A percentile compares a stretch with the other conserved stretches of the same genome.
phyloP scores from a whole-genome alignment of 2,329 filamentous ascomycete species.

The Macrophomina tecta region DNA sequence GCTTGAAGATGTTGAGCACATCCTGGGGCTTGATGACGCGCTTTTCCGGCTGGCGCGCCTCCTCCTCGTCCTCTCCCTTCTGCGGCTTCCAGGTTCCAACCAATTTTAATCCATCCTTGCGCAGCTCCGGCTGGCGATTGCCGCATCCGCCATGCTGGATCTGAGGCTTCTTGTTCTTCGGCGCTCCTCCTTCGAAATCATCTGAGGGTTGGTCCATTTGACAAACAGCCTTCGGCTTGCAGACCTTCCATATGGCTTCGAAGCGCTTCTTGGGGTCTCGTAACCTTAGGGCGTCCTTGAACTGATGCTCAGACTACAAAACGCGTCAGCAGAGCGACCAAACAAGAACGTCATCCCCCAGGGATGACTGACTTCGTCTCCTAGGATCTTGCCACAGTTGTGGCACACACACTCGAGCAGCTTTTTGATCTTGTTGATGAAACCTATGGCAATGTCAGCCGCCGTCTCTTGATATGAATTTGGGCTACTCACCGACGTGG shows the following conservation, averaged over 20 bases:
- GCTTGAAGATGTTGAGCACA: conserved; percentile 84
- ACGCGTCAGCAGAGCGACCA: conserved; percentile 65
- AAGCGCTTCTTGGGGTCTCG: conserved; percentile 96
- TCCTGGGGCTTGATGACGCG: conserved; percentile 81
- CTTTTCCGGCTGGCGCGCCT: conserved; percentile 69
- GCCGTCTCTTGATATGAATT: not conserved
- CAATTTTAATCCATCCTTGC: conserved; percentile 84
- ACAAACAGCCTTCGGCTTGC: conserved; percentile 81
- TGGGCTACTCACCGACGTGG: conserved; percentile 67
- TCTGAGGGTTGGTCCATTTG: conserved; percentile 59
- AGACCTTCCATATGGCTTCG: conserved; percentile 87
- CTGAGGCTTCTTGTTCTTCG: conserved; percentile 55
- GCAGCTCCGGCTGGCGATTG: conserved; percentile 85
- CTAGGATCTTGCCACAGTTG: conserved; percentile 96
- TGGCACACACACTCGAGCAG: conserved; percentile 98
- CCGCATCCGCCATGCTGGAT: conserved; percentile 85
- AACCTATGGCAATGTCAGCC: conserved; percentile 62
- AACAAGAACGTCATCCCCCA: conserved; percentile 54
- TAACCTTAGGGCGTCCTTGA: conserved; percentile 80
- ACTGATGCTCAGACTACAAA: conserved; percentile 35
- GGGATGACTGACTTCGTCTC: conserved; percentile 88
- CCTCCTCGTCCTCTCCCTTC: conserved; percentile 76
- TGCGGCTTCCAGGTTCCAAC: conserved; percentile 74
- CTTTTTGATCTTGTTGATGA: conserved; percentile 99
- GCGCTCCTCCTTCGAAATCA: conserved; percentile 54